Conservation (phyloP, 129 eudicot species). For the Escallonia herrerae region DNA sequence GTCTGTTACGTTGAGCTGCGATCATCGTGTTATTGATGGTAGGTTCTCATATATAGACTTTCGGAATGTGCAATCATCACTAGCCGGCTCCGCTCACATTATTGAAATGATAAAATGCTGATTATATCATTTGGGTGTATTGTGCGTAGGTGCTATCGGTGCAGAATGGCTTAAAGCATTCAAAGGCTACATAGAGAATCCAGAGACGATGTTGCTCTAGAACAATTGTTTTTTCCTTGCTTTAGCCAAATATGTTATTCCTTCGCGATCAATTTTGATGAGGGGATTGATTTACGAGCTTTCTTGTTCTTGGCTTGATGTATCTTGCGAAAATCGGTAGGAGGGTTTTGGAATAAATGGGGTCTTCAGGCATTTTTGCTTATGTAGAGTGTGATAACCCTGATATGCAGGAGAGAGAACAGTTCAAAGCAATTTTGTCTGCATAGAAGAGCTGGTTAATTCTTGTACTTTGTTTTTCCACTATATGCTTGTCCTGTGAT, state of each 20-base stretch:
- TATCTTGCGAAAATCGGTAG: neutral
- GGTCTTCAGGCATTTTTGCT: conserved; percentile 1
- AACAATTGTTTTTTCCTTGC: conserved; percentile 1
- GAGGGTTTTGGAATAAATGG: neutral
- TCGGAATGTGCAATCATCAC: neutral
- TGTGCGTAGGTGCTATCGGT: conserved; percentile 84
- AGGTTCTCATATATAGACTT: conserved; percentile 14
- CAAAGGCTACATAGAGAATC: conserved; percentile 91
- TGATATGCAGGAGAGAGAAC: neutral
- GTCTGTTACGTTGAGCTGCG: conserved; percentile 94
- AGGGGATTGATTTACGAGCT: neutral
- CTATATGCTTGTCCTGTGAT: no score
- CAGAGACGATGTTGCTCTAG: conserved; percentile 88
- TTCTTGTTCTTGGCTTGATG: neutral
- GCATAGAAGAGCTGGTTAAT: no score
- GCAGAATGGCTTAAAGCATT: conserved; percentile 98
- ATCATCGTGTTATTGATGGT: conserved; percentile 99
- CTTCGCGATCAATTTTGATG: no score
- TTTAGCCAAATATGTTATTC: neutral
- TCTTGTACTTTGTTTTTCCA: no score
- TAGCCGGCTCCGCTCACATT: neutral
- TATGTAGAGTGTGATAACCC: neutral
- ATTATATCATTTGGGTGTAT: neutral
- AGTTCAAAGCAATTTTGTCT: neutral
- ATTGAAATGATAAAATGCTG: neutral